These are phyloP conservation scores for Brassica nigra DNA, from an alignment of 345 rosid species.

Conservation along the genomic window DNA sequence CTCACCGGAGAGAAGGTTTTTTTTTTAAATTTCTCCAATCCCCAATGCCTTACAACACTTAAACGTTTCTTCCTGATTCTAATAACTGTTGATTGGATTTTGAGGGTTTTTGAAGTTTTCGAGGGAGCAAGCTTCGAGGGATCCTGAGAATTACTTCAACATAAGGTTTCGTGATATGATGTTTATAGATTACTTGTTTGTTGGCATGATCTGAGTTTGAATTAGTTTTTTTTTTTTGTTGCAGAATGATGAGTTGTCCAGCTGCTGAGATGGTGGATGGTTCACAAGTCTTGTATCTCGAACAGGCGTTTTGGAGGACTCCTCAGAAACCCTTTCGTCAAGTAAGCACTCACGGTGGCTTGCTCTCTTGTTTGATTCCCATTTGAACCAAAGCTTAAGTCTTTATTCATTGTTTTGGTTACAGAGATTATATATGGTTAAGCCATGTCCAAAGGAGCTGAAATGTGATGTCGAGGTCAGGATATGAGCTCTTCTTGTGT, in stretches of 20 bases:
- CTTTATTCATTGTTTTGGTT: constrained; percentile 5
- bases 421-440: constrained; percentile 87
- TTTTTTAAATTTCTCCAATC: not conserved
- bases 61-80: not conserved
- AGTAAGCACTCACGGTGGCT: constrained; percentile 43
- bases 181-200: not conserved
- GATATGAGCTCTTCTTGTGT: constrained; percentile 39
- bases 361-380: not conserved
- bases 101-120: constrained; percentile 49
- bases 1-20: constrained; percentile 77
- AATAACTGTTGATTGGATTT: not conserved
- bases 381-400: not conserved
- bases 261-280: constrained; percentile 95
- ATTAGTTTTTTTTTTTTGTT: not conserved
- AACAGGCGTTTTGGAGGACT: constrained; percentile 93
- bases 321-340: constrained; percentile 92
- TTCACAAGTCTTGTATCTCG: constrained; percentile 72
- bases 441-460: constrained; percentile 88
- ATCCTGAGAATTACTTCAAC: constrained; percentile 88
- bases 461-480: constrained; percentile 93
- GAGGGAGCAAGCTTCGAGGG: constrained; percentile 83
- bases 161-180: constrained; percentile 51
- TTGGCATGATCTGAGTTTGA: constrained; percentile 4
- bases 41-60: not conserved
- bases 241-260: constrained; percentile 77